Percentiles rank a stretch among this genome's conserved stretches.
Conservation (phyloP, 2,329 filamentous ascomycete genomes). For the Monilinia vaccinii-corymbosi region DNA sequence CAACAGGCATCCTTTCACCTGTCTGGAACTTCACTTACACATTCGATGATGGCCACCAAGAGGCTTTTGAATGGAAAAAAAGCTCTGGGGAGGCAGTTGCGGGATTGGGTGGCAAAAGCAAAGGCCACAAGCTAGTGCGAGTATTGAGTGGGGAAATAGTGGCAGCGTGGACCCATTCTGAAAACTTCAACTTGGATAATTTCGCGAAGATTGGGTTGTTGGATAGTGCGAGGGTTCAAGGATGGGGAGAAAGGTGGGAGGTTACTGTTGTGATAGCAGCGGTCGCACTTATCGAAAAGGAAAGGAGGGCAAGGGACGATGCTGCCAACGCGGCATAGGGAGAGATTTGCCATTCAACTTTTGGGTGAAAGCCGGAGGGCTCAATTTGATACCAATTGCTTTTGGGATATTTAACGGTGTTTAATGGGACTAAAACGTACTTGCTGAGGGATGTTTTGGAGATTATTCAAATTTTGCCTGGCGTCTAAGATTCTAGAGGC, state of each 20-base stretch:
- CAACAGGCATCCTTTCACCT: not conserved
- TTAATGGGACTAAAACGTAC: not conserved
- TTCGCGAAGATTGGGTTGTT: constrained; percentile 2
- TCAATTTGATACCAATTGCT: not conserved
- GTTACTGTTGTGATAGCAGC: constrained; percentile 1
- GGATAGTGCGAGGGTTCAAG: not conserved
- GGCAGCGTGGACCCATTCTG: not conserved
- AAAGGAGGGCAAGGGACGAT: not conserved
- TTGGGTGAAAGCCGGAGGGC: not conserved
- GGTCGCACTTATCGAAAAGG: not conserved
- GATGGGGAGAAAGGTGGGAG: constrained; percentile 8
- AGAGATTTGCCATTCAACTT: not conserved
- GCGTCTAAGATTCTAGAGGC: not conserved
- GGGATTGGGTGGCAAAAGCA: not conserved
- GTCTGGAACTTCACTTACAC: not conserved
- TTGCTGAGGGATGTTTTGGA: not conserved
- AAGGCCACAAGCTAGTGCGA: not conserved
- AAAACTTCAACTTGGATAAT: not conserved
- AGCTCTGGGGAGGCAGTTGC: not conserved
- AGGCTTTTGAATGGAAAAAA: not conserved
- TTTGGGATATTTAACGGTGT: not conserved
- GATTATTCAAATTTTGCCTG: not conserved
- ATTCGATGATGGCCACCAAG: not conserved
- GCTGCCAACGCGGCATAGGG: not conserved
- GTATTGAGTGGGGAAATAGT: not conserved